Base-by-base conservation (phyloP, 371 early-diverging fungal genomes). In the Batkoa obscura region DNA sequence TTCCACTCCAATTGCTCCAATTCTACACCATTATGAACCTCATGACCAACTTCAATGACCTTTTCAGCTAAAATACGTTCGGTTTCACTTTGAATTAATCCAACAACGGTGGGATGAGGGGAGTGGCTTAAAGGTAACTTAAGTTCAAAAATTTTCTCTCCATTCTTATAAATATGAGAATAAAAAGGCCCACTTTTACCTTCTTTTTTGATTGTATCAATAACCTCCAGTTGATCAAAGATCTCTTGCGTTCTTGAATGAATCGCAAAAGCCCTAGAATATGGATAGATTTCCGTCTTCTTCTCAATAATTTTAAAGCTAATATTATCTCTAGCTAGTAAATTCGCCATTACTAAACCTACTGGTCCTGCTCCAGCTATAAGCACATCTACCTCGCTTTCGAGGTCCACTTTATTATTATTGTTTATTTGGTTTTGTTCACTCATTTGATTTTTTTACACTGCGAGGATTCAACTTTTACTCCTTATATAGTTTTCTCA, bases 281-380 rank as follows among this genome's bases (percentile, higher is more conserved):
- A 34, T 2, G 13, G 10, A 10, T 13, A 4, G 3, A 32, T 31
- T 32, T 39, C 53, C 2, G 32, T 3, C n/a, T 31, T n/a, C 3
- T 8, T 34, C 6, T 53, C 23, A 23, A 23, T 23, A 23, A 23
- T 23, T 23, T 23, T 23, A 36, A 53, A 51, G 8, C 8, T 34
- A 6, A 36, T 43, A 2, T 15, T 13, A 43, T 32, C 13, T 32
- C 30, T 53, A 8, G 38, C 23, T 31, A 67, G 62, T 3, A 63
- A 42, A 8, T 47, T 32, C 17, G 67, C 67, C 12, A 55, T 45
- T n/a, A 52, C 50, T 9, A 67, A 59, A 2, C 67, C 67, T 0
- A 59, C 61, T 3, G 67, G 67, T 1, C 67, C 64, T 1, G 49
- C 64, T 31, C 64, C 67, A 9, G 59, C 58, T 31, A 67, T 67